Evolutionary conservation across 106 monocot genomes (phyloP).

Genomic region (Dendrobium huoshanense): DNA sequence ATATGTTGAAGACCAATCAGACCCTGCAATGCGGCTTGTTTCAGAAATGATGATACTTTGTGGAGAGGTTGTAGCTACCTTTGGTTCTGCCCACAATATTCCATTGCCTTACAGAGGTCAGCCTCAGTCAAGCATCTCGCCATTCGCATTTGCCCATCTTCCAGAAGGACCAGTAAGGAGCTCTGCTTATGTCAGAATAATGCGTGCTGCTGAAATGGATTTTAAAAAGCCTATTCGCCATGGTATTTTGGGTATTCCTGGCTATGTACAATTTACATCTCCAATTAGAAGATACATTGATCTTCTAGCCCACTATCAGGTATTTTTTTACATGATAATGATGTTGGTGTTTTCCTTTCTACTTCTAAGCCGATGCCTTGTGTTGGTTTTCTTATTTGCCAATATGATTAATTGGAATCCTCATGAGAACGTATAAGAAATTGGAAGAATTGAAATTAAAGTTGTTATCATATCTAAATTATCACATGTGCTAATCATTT

Average conservation of each 20-base stretch:
- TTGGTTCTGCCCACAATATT: conserved; percentile 82
- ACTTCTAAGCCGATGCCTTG: background rate
- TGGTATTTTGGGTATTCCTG: conserved; percentile 77
- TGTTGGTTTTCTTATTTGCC: too few relatives aligned
- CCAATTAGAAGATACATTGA: conserved; percentile 90
- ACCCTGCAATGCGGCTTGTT: conserved; percentile 81
- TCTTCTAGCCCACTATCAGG: conserved; percentile 96
- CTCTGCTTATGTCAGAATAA: conserved; percentile 70
- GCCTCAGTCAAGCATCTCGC: conserved; percentile 70
- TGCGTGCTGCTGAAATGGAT: conserved; percentile 90
- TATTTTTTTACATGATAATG: conserved; percentile 14
- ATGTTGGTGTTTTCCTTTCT: background rate
- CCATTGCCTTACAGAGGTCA: conserved; percentile 94
- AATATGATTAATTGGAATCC: too few relatives aligned
- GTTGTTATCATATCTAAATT: too few relatives aligned
- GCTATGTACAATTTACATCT: conserved; percentile 96
- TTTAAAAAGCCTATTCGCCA: conserved; percentile 69
- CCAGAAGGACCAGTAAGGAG: conserved; percentile 94
- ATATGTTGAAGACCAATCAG: conserved; percentile 72
- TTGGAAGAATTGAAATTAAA: too few relatives aligned
- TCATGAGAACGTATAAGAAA: too few relatives aligned
- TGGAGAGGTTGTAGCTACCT: conserved; percentile 84
- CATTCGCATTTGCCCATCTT: conserved; percentile 73
- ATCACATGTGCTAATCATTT: background rate
- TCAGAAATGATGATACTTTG: conserved; percentile 98